Evolutionary conservation across 345 rosid species (phyloP), one percentile per base, ranked within the genome.

Genomic region (Trapa bicornis): DNA sequence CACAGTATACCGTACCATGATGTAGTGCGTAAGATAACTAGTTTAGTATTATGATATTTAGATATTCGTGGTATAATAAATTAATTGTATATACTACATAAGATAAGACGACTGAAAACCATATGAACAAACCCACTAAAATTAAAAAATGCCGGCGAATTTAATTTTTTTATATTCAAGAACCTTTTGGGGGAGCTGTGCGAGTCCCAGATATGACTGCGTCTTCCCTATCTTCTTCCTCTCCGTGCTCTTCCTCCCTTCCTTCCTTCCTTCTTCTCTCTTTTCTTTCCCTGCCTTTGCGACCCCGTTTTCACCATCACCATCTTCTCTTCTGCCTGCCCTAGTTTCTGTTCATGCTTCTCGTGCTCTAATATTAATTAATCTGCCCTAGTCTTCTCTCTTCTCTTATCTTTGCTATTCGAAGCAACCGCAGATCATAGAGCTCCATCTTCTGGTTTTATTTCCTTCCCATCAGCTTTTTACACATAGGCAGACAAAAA

Each of bases 151-250:
- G 45, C 45, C 8, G 5, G 45, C 4, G 45, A 42, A 50, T 50
- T 4, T 4, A 2, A 6, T 62, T 62, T 62, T n/a, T 62, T 37
- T 35, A 41, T 68, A 45, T 12, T 6, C 13, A 2, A 47, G 14
- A 39, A 41, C 64, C 36, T 35, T 60, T 45, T 57, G 14, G 57
- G 29, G 69, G 43, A 22, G 29, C 29, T 22, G 29, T 22, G 29
- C 29, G 9, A 38, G 66, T 64, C 35, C 48, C 39, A 62, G 43
- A 37, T 36, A 62, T 68, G 37, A 52, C 70, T 58, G 47, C 42
- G 33, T 67, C 61, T 67, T 56, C 41, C 45, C 42, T 60, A 36
- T 69, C 66, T 69, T 56, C 57, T 53, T 47, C 71, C 29, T 22
- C 29, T 22, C 29, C 29, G 29, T 22, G 29, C 29, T 22, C 29